Evolutionary conservation across 805 yeast genomes (phyloP).

Genomic region (Ogataea chonburiensis): DNA sequence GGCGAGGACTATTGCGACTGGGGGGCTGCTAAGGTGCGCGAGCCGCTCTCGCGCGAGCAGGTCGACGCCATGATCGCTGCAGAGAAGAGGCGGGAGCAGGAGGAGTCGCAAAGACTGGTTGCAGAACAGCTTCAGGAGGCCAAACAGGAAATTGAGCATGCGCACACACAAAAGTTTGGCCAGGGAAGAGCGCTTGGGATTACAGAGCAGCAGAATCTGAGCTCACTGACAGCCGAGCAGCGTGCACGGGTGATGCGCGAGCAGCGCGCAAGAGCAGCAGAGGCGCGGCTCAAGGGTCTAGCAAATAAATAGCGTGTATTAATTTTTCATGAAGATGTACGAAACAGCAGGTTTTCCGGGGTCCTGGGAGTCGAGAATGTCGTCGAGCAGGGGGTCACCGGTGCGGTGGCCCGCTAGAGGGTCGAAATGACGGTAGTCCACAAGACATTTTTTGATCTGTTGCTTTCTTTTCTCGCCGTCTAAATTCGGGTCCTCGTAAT

Average conservation of each 20-base stretch:
- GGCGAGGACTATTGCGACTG: slow-evolving; percentile 76
- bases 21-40: slow-evolving; percentile 62
- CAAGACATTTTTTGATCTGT: slow-evolving; percentile 56
- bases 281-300: slow-evolving; percentile 61
- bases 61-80: slow-evolving; percentile 42
- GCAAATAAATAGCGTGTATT: slow-evolving; percentile 7
- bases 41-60: slow-evolving; percentile 56
- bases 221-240: slow-evolving; percentile 72
- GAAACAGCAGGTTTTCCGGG: slow-evolving; percentile 33
- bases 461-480: slow-evolving; percentile 36
- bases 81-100: slow-evolving; percentile 38
- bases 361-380: slow-evolving; percentile 26
- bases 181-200: slow-evolving; percentile 35
- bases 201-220: slow-evolving; percentile 44
- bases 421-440: slow-evolving; percentile 62
- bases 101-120: slow-evolving; percentile 40
- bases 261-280: slow-evolving; percentile 95
- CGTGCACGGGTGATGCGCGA: slow-evolving; percentile 82
- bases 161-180: slow-evolving; percentile 31
- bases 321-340: slow-evolving; percentile 40
- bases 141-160: slow-evolving; percentile 40
- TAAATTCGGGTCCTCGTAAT: slow-evolving; percentile 31
- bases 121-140: slow-evolving; percentile 42
- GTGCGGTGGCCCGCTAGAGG: slow-evolving; percentile 34
- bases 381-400: slow-evolving; percentile 28